Percentiles rank a stretch among this genome's conserved stretches.
phyloP scores from a whole-genome alignment of 495 filamentous ascomycete species.

The Tuber microsphaerosporum region DNA sequence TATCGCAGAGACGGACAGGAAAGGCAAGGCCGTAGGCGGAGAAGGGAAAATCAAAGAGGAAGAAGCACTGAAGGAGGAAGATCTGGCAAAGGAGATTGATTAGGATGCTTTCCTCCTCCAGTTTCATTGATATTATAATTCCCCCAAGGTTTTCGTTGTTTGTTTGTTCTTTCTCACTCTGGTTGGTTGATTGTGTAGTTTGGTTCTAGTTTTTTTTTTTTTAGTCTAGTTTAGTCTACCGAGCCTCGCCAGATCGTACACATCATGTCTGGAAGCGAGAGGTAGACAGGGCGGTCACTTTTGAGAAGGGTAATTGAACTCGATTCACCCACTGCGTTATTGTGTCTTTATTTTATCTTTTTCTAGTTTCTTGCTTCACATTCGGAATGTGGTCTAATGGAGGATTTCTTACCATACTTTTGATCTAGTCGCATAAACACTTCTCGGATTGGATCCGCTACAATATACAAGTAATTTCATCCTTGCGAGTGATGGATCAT shows the following conservation, averaged over 20 bases:
- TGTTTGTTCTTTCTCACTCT: not conserved
- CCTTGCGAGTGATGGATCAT: not conserved
- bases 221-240: not conserved
- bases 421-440: not conserved
- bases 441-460: not conserved
- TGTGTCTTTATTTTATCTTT: not conserved
- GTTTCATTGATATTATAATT: not conserved
- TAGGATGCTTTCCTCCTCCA: not conserved
- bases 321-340: not conserved
- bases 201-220: not conserved
- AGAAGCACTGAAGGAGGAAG: conserved; percentile 20
- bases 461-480: not conserved
- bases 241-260: not conserved
- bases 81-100: conserved; percentile 22
- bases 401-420: not conserved
- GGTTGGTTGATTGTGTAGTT: not conserved
- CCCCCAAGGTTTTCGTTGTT: not conserved
- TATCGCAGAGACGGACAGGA: conserved; percentile 18
- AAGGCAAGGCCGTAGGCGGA: not conserved
- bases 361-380: not conserved
- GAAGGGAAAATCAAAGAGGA: conserved; percentile 21
- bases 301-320: not conserved
- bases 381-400: not conserved
- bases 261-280: not conserved
- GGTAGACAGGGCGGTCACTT: not conserved